Percentiles rank a stretch among this genome's conserved stretches.
phyloP scores from a whole-genome alignment of 2,329 filamentous ascomycete genomes.

The Trichoderma arundinaceum region DNA sequence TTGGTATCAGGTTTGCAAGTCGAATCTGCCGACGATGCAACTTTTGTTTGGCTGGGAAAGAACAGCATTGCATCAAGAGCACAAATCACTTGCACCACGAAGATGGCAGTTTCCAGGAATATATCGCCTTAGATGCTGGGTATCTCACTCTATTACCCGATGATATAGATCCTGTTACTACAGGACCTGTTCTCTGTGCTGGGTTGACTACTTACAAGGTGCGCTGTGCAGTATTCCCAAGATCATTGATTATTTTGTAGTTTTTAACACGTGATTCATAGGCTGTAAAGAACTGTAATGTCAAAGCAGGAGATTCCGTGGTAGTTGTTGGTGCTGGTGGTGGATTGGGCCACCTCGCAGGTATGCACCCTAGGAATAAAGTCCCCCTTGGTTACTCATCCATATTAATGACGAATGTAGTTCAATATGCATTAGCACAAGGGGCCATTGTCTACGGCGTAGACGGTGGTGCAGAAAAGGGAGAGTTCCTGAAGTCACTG shows the following conservation, averaged over 20 bases:
- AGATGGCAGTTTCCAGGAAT: conserved; percentile 35
- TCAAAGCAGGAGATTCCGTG: conserved; percentile 33
- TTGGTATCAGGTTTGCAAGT: conserved; percentile 32
- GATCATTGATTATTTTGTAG: neutral
- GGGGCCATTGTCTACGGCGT: conserved; percentile 32
- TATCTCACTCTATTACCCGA: conserved; percentile 30
- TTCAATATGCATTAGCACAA: conserved; percentile 33
- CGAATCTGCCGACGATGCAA: conserved; percentile 32
- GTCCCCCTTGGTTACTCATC: neutral
- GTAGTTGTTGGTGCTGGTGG: conserved; percentile 33
- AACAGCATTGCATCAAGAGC: conserved; percentile 34
- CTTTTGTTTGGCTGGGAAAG: conserved; percentile 32
- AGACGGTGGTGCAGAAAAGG: conserved; percentile 31
- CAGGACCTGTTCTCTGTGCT: conserved; percentile 31
- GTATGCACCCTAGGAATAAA: conserved; percentile 4
- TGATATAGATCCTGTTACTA: conserved; percentile 32
- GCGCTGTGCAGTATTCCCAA: neutral
- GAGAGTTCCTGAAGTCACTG: conserved; percentile 31
- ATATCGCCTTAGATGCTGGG: conserved; percentile 31
- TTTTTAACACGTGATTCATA: neutral
- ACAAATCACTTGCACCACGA: conserved; percentile 35
- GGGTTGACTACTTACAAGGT: conserved; percentile 35
- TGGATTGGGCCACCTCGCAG: conserved; percentile 34
- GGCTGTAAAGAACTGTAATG: conserved; percentile 34
- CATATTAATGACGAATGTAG: neutral